Conservation (phyloP, 192 early-diverging fungal species). For the Mortierella antarctica region DNA sequence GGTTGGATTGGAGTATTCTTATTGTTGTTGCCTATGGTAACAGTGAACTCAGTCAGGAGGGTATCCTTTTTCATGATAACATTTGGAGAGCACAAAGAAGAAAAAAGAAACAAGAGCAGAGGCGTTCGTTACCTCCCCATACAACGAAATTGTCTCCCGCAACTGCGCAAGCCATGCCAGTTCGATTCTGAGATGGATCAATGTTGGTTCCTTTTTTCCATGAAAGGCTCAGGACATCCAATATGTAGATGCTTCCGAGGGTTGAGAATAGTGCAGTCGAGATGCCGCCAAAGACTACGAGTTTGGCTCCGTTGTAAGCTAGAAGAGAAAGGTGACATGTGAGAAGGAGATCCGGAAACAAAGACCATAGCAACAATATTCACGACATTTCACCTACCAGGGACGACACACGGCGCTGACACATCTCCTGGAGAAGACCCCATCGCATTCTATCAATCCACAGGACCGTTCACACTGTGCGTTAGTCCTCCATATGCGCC, state of each 20-base stretch:
- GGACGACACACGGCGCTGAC: slow-evolving; percentile 4
- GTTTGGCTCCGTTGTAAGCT: slow-evolving; percentile 8
- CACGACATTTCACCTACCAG: not conserved
- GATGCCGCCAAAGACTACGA: slow-evolving; percentile 18
- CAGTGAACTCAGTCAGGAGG: not conserved
- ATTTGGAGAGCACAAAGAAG: not conserved
- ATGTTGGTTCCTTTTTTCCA: not conserved
- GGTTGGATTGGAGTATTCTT: not conserved
- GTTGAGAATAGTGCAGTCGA: not conserved
- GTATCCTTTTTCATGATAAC: not conserved
- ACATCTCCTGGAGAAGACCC: not conserved
- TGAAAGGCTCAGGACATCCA: not conserved
- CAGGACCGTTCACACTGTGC: not conserved
- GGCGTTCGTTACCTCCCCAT: slow-evolving; percentile 17
- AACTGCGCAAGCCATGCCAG: slow-evolving; percentile 5
- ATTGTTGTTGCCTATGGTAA: not conserved
- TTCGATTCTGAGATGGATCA: not conserved
- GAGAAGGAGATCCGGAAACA: not conserved
- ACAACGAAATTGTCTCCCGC: slow-evolving; percentile 9
- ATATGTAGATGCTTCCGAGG: not conserved
- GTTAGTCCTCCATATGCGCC: not conserved
- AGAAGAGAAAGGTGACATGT: not conserved
- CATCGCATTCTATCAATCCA: not conserved
- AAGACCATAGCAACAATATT: not conserved
- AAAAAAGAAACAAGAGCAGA: not conserved